Percentiles rank a stretch among this genome's conserved stretches.
These are phyloP conservation scores for Metarhizium robertsii DNA, from an alignment of 2,329 filamentous ascomycete species.

Conservation along the genomic window DNA sequence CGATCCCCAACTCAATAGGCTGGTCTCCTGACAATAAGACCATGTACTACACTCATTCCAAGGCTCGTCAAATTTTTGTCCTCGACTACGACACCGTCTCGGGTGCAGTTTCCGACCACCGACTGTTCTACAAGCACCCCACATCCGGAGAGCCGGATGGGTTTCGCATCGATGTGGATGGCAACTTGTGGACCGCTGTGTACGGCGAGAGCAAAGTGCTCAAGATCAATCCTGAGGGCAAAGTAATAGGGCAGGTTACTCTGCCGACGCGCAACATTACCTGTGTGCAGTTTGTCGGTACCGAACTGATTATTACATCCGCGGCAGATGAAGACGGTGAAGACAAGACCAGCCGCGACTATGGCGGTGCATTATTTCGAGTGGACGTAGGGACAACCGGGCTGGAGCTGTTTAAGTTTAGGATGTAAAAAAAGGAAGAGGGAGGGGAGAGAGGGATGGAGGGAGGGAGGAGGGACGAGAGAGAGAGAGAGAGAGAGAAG, in stretches of 20 bases:
- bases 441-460: neutral
- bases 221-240: constrained; percentile 59
- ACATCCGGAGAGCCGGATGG: constrained; percentile 68
- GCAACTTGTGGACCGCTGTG: constrained; percentile 84
- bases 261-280: constrained; percentile 74
- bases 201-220: constrained; percentile 71
- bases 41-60: constrained; percentile 79
- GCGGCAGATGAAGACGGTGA: constrained; percentile 56
- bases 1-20: constrained; percentile 76
- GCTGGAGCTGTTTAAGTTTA: constrained; percentile 54
- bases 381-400: constrained; percentile 68
- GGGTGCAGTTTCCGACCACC: constrained; percentile 57
- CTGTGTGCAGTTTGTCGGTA: constrained; percentile 71
- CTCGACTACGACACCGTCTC: constrained; percentile 63
- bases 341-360: constrained; percentile 50
- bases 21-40: constrained; percentile 66
- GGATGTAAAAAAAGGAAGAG: constrained; percentile 26
- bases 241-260: constrained; percentile 63
- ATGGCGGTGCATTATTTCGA: constrained; percentile 64
- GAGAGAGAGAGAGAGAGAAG: neutral
- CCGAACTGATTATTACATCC: constrained; percentile 68
- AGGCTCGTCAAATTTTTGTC: constrained; percentile 58
- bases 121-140: constrained; percentile 63
- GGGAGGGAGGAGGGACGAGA: neutral
- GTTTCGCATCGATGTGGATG: constrained; percentile 73